Evolutionary conservation across 2,329 filamentous ascomycete genomes (phyloP).

Genomic region (Penicillium sp.): DNA sequence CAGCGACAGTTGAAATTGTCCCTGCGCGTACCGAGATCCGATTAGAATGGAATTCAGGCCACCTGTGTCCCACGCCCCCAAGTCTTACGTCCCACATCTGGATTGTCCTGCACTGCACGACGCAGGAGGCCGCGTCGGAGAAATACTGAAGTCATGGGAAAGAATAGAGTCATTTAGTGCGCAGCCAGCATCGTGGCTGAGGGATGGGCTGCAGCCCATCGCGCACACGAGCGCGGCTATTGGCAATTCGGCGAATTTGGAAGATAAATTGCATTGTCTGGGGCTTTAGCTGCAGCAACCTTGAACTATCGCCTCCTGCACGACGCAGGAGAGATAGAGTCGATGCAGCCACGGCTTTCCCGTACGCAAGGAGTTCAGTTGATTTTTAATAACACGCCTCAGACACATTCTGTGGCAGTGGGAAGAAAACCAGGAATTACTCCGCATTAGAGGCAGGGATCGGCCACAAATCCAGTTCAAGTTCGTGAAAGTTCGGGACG

Average conservation of each 20-base stretch:
- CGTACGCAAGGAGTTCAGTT: constrained; percentile 14
- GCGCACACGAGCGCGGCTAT: constrained; percentile 9
- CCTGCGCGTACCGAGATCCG: background rate
- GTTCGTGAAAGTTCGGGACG: constrained; percentile 1
- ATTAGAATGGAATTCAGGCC: background rate
- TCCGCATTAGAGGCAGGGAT: background rate
- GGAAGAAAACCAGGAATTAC: background rate
- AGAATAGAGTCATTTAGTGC: constrained; percentile 6
- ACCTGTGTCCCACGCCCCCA: too few species aligned
- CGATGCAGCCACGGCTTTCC: constrained; percentile 10
- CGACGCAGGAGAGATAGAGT: constrained; percentile 1
- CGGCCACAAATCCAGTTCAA: background rate
- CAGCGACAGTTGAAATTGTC: background rate
- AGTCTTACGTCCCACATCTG: background rate
- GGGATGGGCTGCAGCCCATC: constrained; percentile 5
- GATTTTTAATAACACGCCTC: constrained; percentile 1
- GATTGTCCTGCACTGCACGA: constrained; percentile 12
- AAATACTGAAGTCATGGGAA: constrained; percentile 7
- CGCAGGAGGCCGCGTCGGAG: constrained; percentile 19
- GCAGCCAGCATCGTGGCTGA: background rate
- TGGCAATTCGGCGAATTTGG: constrained; percentile 5
- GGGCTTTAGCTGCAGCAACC: background rate
- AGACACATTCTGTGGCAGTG: background rate
- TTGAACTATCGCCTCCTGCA: background rate
- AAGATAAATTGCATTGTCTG: constrained; percentile 13